These are phyloP conservation scores for Yamadazyma kitorensis DNA, from an alignment of 805 yeast species.

Conservation along the genomic window DNA sequence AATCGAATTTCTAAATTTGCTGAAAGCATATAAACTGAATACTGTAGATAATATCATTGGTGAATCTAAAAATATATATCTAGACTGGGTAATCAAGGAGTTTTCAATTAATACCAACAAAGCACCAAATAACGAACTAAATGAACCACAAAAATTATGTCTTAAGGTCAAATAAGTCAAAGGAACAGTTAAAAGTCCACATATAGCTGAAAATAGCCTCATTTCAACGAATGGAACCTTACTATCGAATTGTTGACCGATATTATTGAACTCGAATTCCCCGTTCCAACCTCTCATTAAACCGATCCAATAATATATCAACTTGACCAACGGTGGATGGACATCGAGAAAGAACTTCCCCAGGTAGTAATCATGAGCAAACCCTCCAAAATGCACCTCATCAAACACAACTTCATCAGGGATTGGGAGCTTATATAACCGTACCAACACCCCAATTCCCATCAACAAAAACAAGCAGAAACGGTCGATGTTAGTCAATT, in stretches of 20 bases:
- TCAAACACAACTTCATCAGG: constrained; percentile 48
- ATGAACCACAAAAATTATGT: constrained; percentile 50
- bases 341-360: constrained; percentile 68
- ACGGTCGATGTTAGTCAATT: constrained; percentile 17
- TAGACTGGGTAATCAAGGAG: constrained; percentile 59
- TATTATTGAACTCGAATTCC: constrained; percentile 29
- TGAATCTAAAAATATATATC: constrained; percentile 44
- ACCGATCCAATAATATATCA: constrained; percentile 56
- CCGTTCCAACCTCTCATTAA: constrained; percentile 53
- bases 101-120: constrained; percentile 58
- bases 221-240: constrained; percentile 49
- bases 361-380: constrained; percentile 43
- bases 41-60: constrained; percentile 42
- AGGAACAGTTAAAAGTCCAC: constrained; percentile 53
- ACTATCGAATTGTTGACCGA: constrained; percentile 38
- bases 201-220: constrained; percentile 55
- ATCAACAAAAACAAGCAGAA: constrained; percentile 19
- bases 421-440: constrained; percentile 29
- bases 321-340: constrained; percentile 68
- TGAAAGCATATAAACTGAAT: constrained; percentile 50
- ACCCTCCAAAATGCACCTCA: constrained; percentile 43
- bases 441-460: constrained; percentile 22
- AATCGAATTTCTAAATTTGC: constrained; percentile 42
- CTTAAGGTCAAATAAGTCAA: constrained; percentile 56
- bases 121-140: constrained; percentile 50